Percentiles rank a stretch among this genome's conserved stretches.
Evolutionary conservation across 495 filamentous ascomycete species (phyloP).

Genomic region (Glonium stellatum): DNA sequence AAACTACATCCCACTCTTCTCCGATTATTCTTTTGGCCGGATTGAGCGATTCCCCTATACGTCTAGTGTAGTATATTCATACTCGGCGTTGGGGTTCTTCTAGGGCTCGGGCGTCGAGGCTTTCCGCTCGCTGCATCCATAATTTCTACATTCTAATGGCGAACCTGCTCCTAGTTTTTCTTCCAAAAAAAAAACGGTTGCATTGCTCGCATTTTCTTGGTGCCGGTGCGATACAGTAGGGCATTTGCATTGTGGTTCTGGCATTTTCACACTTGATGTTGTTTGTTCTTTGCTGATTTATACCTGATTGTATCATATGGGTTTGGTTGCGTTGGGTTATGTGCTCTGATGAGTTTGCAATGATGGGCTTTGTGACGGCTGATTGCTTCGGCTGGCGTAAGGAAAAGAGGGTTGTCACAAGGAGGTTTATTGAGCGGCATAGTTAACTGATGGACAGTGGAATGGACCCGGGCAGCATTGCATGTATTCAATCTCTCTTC

Average conservation of each 20-base stretch:
- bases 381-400: background rate
- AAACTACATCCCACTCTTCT: background rate
- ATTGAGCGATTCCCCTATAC: background rate
- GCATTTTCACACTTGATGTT: background rate
- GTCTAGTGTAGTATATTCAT: background rate
- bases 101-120: slow-evolving; percentile 5
- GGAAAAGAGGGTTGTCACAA: slow-evolving; percentile 1
- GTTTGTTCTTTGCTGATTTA: background rate
- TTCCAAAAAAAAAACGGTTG: slow-evolving; percentile 6
- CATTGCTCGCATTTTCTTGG: slow-evolving; percentile 7
- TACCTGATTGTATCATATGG: background rate
- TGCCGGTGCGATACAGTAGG: background rate
- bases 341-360: background rate
- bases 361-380: background rate
- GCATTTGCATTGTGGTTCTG: background rate
- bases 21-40: slow-evolving; percentile 2
- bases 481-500: slow-evolving; percentile 2
- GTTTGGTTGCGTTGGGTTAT: background rate
- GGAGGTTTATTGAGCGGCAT: slow-evolving; percentile 1
- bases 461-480: background rate
- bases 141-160: slow-evolving; percentile 3
- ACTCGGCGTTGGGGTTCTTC: slow-evolving; percentile 21
- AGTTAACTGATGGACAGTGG: background rate
- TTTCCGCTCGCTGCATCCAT: slow-evolving; percentile 20
- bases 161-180: background rate